Evolutionary conservation across 164 flowering plant species (phyloP).

Genomic region (Cinnamomum micranthum): DNA sequence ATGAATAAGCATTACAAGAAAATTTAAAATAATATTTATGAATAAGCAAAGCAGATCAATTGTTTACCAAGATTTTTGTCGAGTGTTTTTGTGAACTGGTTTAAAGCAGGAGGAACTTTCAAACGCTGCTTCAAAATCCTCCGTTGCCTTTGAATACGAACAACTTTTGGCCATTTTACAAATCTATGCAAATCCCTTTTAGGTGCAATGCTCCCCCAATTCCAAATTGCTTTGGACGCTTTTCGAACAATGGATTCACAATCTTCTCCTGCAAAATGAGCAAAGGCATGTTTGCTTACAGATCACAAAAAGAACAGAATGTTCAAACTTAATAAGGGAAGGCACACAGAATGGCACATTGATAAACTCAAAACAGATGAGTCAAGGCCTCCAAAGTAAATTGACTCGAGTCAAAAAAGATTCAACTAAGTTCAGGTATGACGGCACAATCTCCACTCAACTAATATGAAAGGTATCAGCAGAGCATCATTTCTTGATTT

Average conservation of each 20-base stretch:
- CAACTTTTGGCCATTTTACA: constrained; percentile 32
- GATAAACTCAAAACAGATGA: too few relatives aligned
- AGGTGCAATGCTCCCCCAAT: constrained; percentile 34
- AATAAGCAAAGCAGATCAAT: constrained; percentile 8
- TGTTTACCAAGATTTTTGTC: constrained; percentile 29
- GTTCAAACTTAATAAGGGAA: not conserved
- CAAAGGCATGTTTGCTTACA: not conserved
- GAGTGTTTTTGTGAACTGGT: constrained; percentile 30
- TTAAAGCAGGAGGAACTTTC: constrained; percentile 35
- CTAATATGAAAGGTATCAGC: not conserved
- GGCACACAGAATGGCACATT: not conserved
- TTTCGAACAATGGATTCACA: constrained; percentile 64
- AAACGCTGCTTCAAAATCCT: constrained; percentile 28
- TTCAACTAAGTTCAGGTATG: too few relatives aligned
- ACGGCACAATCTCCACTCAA: not conserved
- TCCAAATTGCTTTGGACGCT: constrained; percentile 73
- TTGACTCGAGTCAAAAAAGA: not conserved
- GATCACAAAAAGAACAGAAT: not conserved
- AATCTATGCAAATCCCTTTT: constrained; percentile 28
- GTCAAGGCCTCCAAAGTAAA: not conserved
- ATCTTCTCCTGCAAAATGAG: constrained; percentile 32
- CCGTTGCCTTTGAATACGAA: constrained; percentile 28
- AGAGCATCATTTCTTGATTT: not conserved
- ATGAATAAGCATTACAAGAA: not conserved
- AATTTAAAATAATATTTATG: not conserved